Evolutionary conservation across 495 filamentous ascomycete genomes (phyloP), one percentile per base, ranked within the genome.

Genomic region (Peziza echinospora): DNA sequence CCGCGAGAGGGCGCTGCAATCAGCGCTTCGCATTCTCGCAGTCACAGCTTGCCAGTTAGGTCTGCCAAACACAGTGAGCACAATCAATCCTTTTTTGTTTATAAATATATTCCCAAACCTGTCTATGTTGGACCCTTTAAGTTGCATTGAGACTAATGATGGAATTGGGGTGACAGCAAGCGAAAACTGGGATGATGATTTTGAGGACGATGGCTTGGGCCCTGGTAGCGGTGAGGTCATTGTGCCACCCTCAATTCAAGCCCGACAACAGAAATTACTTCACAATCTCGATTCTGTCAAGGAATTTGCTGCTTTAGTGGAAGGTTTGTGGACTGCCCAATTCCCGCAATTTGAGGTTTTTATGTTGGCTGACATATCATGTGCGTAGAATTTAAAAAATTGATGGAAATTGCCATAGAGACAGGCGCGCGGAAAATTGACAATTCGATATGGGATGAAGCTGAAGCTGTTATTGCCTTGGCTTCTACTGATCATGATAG

Each of bases 371-470:
- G 5, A 22, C 9, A 10, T 45, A n/a, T n/a, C n/a, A n/a, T n/a
- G 49, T 25, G n/a, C 41, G 19, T 24, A 59, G 71, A 89, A 44
- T 67, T 86, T 43, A 84, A 84, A 48, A 75, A 80, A 21, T 64
- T 81, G 43, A 65, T 72, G 21, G 63, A 71, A 41, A 66, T 71
- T 47, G 84, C 75, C 6, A 74, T 71, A 41, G 71, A 76, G 26
- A 70, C 82, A 55, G 71, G 71, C 26, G 66, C 87, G 43, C 62
- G 81, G 21, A 66, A 71, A 40, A 65, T 84, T 28, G n/a, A n/a
- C n/a, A n/a, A n/a, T n/a, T n/a, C n/a, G n/a, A n/a, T n/a, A n/a
- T 92, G 82, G 78, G 77, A 80, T 55, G 84, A 92, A 60, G 84
- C 84, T 5, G 82, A 92, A 57, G 77, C 79, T 13, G 87, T 92